These are phyloP conservation scores for Lepiota subincarnata DNA, from an alignment of 768 basidiomycete species.

Conservation along the genomic window DNA sequence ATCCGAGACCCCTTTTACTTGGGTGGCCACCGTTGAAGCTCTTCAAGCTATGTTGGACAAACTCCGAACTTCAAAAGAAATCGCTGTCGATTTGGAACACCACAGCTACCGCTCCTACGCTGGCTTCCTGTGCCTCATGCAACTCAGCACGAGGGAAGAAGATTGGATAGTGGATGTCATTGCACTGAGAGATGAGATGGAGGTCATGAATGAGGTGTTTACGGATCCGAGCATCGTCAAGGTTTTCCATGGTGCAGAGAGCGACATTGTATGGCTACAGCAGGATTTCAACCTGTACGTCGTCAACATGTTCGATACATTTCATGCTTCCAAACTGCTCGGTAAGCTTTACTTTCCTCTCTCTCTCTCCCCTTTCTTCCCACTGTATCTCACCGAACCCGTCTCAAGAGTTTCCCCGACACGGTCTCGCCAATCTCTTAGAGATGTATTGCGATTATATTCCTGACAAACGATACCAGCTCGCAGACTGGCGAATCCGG, in stretches of 20 bases:
- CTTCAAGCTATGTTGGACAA: constrained; percentile 63
- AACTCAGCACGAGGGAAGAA: constrained; percentile 75
- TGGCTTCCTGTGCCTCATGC: constrained; percentile 93
- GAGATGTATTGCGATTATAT: constrained; percentile 86
- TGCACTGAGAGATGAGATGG: constrained; percentile 67
- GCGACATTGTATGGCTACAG: constrained; percentile 94
- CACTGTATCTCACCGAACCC: constrained; percentile 1
- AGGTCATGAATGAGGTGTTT: constrained; percentile 76
- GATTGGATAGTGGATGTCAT: constrained; percentile 90
- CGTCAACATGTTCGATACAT: constrained; percentile 97
- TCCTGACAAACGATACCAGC: constrained; percentile 93
- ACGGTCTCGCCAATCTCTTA: constrained; percentile 80
- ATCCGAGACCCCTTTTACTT: constrained; percentile 64
- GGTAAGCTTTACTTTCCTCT: constrained; percentile 43
- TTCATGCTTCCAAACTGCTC: constrained; percentile 85
- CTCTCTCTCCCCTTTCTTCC: no score
- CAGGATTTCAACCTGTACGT: constrained; percentile 93
- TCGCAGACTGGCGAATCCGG: constrained; percentile 97
- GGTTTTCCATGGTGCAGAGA: constrained; percentile 93
- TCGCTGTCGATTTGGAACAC: constrained; percentile 94
- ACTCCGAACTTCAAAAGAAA: constrained; percentile 64
- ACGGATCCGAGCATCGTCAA: constrained; percentile 84
- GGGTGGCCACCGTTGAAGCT: constrained; percentile 55
- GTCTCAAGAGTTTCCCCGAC: constrained; percentile 68
- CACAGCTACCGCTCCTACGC: constrained; percentile 81